Conservation (phyloP, 2,329 filamentous ascomycete genomes). For the Cercospora sp. region DNA sequence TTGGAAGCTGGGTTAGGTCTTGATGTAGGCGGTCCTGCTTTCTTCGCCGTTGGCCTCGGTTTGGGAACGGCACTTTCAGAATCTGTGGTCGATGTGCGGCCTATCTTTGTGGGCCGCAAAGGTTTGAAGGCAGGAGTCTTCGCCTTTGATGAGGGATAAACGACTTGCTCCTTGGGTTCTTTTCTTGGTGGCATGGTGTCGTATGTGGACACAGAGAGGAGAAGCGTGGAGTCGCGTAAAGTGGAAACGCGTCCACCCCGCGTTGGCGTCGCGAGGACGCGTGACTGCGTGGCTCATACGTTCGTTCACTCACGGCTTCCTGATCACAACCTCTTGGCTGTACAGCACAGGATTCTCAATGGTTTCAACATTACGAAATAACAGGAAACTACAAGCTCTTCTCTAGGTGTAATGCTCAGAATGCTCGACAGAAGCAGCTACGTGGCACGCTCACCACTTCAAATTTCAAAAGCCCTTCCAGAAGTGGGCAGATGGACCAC, state of each 20-base stretch:
- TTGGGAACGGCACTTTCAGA: slow-evolving; percentile 26
- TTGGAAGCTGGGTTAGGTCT: slow-evolving; percentile 8
- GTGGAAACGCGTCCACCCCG: neutral
- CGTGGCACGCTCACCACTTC: neutral
- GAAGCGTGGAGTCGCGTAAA: neutral
- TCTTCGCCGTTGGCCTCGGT: slow-evolving; percentile 18
- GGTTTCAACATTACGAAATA: slow-evolving; percentile 4
- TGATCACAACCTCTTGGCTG: neutral
- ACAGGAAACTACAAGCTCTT: neutral
- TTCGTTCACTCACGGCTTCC: too few relatives aligned
- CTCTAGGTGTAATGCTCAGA: neutral
- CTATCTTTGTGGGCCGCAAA: slow-evolving; percentile 32
- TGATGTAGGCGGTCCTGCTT: neutral
- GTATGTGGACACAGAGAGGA: neutral
- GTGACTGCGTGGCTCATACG: too few relatives aligned
- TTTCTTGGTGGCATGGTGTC: slow-evolving; percentile 33
- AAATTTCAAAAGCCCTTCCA: neutral
- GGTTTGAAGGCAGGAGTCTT: slow-evolving; percentile 40
- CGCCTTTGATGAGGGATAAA: slow-evolving; percentile 38
- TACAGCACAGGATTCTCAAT: neutral
- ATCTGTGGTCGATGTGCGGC: slow-evolving; percentile 51
- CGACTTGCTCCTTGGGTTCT: slow-evolving; percentile 38
- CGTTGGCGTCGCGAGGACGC: neutral
- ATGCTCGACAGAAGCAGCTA: neutral
- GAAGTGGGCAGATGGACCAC: neutral